phyloP scores from a whole-genome alignment of 2,329 filamentous ascomycete species.

The Botrytis pseudocinerea region DNA sequence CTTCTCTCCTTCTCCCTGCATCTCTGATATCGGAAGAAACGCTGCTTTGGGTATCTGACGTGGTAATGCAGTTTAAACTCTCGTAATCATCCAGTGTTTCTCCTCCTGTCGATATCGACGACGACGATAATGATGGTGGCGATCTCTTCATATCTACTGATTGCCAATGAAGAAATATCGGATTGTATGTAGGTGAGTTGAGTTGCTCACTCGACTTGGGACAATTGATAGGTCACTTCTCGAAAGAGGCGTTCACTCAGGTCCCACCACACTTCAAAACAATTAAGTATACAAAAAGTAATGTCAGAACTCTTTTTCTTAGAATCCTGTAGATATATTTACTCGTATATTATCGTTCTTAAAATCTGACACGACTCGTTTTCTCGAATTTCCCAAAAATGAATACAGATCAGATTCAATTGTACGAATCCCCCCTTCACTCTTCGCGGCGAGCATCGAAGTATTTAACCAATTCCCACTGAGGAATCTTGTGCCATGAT shows the following conservation, averaged over 20 bases:
- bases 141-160: conserved; percentile 6
- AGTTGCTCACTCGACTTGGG: neutral
- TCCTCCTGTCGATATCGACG: neutral
- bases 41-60: neutral
- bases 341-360: neutral
- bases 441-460: neutral
- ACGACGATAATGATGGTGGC: neutral
- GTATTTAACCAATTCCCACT: neutral
- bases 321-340: neutral
- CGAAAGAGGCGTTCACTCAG: neutral
- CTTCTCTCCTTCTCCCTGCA: neutral
- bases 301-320: conserved; percentile 5
- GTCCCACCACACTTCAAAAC: neutral
- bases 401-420: neutral
- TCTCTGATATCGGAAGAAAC: neutral
- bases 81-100: conserved; percentile 15
- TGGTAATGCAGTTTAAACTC: conserved; percentile 14
- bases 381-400: neutral
- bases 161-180: neutral
- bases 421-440: neutral
- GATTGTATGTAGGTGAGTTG: neutral
- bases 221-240: neutral
- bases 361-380: neutral
- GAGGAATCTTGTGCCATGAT: conserved; percentile 20
- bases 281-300: neutral